Conservation (phyloP, 2,329 filamentous ascomycete species). For the Ophiobolus disseminans region DNA sequence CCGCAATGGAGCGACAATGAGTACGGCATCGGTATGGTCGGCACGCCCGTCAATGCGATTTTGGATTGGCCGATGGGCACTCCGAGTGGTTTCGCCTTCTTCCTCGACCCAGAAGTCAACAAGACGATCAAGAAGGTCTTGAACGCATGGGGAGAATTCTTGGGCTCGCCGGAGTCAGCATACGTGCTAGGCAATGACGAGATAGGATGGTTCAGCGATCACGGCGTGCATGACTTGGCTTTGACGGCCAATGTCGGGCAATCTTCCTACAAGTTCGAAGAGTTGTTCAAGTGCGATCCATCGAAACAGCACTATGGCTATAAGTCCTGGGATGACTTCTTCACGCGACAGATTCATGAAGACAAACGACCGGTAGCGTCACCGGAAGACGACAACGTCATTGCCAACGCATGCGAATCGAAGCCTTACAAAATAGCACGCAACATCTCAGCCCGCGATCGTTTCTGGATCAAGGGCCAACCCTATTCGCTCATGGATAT, state of each 20-base stretch:
- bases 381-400: conserved; percentile 61
- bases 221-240: conserved; percentile 45
- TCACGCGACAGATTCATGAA: conserved; percentile 65
- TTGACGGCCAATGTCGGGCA: conserved; percentile 25
- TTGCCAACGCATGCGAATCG: conserved; percentile 72
- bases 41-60: conserved; percentile 64
- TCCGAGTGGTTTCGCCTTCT: conserved; percentile 60
- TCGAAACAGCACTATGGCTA: conserved; percentile 63
- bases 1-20: conserved; percentile 52
- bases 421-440: conserved; percentile 61
- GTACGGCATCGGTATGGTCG: conserved; percentile 55
- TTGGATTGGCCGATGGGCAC: conserved; percentile 67
- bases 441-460: conserved; percentile 63
- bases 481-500: conserved; percentile 71
- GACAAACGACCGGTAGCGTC: conserved; percentile 64
- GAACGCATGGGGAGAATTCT: conserved; percentile 55
- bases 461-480: conserved; percentile 74
- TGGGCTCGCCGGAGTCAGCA: conserved; percentile 42
- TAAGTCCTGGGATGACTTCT: conserved; percentile 75
- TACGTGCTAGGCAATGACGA: conserved; percentile 47
- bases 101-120: conserved; percentile 50
- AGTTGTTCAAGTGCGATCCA: conserved; percentile 68
- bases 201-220: conserved; percentile 52
- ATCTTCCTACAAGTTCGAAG: conserved; percentile 58
- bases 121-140: conserved; percentile 60